These are phyloP conservation scores for Hansenula sp. DNA, from an alignment of 1,139 yeast genomes.

Conservation along the genomic window DNA sequence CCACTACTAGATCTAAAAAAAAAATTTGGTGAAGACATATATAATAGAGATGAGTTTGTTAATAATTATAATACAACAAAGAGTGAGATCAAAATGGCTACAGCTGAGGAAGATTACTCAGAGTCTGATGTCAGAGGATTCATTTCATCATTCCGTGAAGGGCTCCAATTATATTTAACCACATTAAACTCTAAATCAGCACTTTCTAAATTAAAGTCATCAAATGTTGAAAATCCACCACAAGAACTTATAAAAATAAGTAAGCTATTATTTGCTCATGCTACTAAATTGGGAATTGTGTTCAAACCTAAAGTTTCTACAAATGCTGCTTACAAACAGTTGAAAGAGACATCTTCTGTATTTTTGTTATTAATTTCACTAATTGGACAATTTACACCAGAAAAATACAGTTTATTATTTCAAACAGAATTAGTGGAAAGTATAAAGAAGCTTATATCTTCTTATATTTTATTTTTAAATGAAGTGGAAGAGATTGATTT, in stretches of 20 bases:
- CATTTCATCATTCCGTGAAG: slow-evolving; percentile 15
- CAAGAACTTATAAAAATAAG: slow-evolving; percentile 56
- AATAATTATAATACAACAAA: no score
- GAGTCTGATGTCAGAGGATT: slow-evolving; percentile 16
- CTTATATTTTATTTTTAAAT: slow-evolving; percentile 22
- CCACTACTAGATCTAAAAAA: no score
- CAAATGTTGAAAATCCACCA: slow-evolving; percentile 41
- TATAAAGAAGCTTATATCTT: slow-evolving; percentile 5
- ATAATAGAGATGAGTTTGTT: no score
- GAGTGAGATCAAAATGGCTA: neutral
- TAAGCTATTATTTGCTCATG: slow-evolving; percentile 65
- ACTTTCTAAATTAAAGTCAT: slow-evolving; percentile 24
- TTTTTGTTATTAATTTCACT: slow-evolving; percentile 14
- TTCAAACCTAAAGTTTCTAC: slow-evolving; percentile 56
- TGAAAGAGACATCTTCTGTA: slow-evolving; percentile 32
- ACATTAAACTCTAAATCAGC: slow-evolving; percentile 8
- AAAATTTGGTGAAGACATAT: neutral
- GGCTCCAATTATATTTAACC: slow-evolving; percentile 11
- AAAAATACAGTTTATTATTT: slow-evolving; percentile 13
- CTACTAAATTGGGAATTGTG: slow-evolving; percentile 74
- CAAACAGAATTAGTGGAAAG: slow-evolving; percentile 9
- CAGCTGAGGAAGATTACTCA: slow-evolving; percentile 2
- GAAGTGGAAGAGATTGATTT: slow-evolving; percentile 26
- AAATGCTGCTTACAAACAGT: slow-evolving; percentile 49
- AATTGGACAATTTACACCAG: slow-evolving; percentile 10